Evolutionary conservation across 1,139 yeast genomes (phyloP).

Genomic region (Nakaseomyces kungkrabaensis): DNA sequence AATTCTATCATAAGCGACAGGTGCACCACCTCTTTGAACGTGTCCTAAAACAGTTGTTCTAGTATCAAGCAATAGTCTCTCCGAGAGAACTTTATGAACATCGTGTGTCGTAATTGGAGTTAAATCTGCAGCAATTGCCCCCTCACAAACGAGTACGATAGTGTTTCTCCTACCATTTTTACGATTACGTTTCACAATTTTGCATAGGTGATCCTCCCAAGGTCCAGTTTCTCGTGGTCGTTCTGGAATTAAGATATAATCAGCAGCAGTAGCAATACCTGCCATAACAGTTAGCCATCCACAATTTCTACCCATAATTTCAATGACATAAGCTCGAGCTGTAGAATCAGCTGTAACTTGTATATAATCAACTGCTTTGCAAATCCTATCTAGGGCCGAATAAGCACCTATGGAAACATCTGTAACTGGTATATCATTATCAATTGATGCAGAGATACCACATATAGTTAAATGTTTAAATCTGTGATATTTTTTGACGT

Average conservation of each 20-base stretch:
- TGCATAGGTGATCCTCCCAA: constrained; percentile 74
- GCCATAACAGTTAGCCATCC: constrained; percentile 98
- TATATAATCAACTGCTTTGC: constrained; percentile 80
- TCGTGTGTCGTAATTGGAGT: constrained; percentile 70
- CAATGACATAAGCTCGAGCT: constrained; percentile 93
- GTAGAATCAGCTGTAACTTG: constrained; percentile 97
- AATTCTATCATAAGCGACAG: constrained; percentile 86
- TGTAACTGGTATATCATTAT: constrained; percentile 96
- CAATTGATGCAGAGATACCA: constrained; percentile 94
- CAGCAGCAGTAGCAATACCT: constrained; percentile 93
- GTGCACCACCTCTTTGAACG: constrained; percentile 97
- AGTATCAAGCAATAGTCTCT: constrained; percentile 74
- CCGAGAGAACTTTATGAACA: constrained; percentile 71
- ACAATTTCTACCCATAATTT: constrained; percentile 98
- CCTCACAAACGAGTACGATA: constrained; percentile 93
- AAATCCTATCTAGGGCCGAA: constrained; percentile 86
- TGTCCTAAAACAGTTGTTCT: constrained; percentile 93
- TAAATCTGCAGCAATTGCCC: constrained; percentile 80
- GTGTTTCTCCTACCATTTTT: constrained; percentile 84
- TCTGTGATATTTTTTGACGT: constrained; percentile 46
- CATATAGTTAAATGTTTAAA: constrained; percentile 76
- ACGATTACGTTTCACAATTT: constrained; percentile 64
- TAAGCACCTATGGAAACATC: constrained; percentile 96
- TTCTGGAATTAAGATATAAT: constrained; percentile 87
- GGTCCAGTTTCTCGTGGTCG: constrained; percentile 15